Conservation (phyloP, 2,329 filamentous ascomycete genomes). For the Lachnellula arida region DNA sequence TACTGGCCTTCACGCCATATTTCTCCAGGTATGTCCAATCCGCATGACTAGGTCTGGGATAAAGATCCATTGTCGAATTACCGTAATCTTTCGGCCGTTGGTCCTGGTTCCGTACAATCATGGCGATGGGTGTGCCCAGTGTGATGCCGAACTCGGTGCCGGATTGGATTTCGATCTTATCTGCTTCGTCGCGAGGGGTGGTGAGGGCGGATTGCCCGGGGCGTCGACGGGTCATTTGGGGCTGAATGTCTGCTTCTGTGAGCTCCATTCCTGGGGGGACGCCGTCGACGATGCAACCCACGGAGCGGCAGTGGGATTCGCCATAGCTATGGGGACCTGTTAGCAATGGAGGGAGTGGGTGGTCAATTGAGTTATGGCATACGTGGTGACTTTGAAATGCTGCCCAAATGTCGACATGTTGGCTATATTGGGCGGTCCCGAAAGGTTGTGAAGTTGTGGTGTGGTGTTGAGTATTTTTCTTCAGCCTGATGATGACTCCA, state of each 20-base stretch:
- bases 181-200: constrained; percentile 89
- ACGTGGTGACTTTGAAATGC: constrained; percentile 76
- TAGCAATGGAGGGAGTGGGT: constrained; percentile 5
- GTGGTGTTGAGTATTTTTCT: constrained; percentile 12
- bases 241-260: constrained; percentile 84
- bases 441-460: constrained; percentile 2
- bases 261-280: constrained; percentile 83
- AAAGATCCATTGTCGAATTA: constrained; percentile 82
- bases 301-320: constrained; percentile 86
- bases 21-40: constrained; percentile 98
- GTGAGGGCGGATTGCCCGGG: constrained; percentile 88
- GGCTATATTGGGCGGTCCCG: constrained; percentile 8
- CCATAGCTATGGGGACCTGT: constrained; percentile 47
- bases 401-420: constrained; percentile 84
- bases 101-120: constrained; percentile 88
- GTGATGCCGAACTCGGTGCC: constrained; percentile 88
- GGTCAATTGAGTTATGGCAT: constrained; percentile 16
- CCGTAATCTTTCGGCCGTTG: constrained; percentile 91
- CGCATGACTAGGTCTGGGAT: constrained; percentile 86
- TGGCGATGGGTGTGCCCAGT: constrained; percentile 82
- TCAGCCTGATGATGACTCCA: constrained; percentile 24
- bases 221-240: constrained; percentile 84
- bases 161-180: constrained; percentile 85
- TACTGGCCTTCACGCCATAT: constrained; percentile 89
- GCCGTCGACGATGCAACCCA: constrained; percentile 93